phyloP scores from a whole-genome alignment of 345 rosid genomes.

The Eucalyptus cloeziana region DNA sequence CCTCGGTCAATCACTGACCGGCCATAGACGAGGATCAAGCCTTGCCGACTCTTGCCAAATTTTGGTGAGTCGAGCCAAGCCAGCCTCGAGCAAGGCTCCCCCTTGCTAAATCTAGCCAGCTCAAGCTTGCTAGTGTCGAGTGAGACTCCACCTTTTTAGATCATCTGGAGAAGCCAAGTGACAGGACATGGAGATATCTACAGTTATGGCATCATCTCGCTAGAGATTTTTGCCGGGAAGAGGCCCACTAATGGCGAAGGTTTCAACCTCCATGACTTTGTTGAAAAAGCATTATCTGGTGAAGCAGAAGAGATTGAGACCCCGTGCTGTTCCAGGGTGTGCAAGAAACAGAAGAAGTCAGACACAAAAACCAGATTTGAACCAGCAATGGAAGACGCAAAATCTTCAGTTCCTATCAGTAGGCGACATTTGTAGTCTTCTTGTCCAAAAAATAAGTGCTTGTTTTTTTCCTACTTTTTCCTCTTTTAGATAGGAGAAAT shows the following conservation, averaged over 20 bases:
- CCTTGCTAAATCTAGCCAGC: rapidly evolving
- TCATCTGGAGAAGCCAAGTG: neutral
- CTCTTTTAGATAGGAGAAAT: neutral
- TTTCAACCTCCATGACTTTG: neutral
- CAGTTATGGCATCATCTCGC: slow-evolving; percentile 2
- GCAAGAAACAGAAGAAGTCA: neutral
- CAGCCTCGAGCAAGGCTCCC: rapidly evolving
- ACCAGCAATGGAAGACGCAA: neutral
- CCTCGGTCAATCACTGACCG: rapidly evolving
- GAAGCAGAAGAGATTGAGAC: neutral
- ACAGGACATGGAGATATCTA: slow-evolving; percentile 5
- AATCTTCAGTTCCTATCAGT: neutral
- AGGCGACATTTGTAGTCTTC: neutral
- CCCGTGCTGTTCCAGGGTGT: neutral
- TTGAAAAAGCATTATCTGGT: neutral
- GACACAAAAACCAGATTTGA: neutral
- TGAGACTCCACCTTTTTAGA: too few relatives aligned
- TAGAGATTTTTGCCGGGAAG: slow-evolving; percentile 9
- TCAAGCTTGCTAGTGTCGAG: rapidly evolving
- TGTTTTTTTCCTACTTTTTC: neutral
- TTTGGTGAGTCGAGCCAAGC: too few relatives aligned
- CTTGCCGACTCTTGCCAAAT: rapidly evolving
- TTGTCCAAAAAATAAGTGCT: neutral
- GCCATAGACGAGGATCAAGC: rapidly evolving
- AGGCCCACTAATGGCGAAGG: neutral